Conservation (phyloP, 768 basidiomycete genomes). For the Pilatotrama ljubarskyi region DNA sequence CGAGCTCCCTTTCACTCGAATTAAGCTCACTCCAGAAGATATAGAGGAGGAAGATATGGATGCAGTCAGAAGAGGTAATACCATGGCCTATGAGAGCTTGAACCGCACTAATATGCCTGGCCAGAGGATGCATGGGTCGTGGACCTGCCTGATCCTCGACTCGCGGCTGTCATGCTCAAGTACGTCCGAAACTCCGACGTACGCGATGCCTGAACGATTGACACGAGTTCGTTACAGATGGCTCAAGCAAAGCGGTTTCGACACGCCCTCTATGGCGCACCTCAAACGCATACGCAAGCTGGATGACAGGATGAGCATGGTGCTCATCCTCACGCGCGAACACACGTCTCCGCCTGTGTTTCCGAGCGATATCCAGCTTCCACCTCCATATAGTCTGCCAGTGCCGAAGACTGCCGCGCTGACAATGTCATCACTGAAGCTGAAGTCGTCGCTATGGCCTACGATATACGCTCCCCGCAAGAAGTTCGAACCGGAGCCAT, state of each 20-base stretch:
- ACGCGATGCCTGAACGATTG: not conserved
- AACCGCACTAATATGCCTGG: not conserved
- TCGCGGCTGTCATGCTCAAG: slow-evolving; percentile 66
- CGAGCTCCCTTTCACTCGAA: slow-evolving; percentile 64
- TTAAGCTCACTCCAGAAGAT: slow-evolving; percentile 55
- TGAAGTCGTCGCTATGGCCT: slow-evolving; percentile 85
- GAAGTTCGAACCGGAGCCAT: slow-evolving; percentile 64
- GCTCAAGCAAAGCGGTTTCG: slow-evolving; percentile 63
- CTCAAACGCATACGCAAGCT: slow-evolving; percentile 75
- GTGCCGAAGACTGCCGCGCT: slow-evolving; percentile 73
- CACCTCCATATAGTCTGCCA: slow-evolving; percentile 51
- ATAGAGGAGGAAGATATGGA: slow-evolving; percentile 62
- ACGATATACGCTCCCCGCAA: slow-evolving; percentile 70
- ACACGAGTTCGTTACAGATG: slow-evolving; percentile 48
- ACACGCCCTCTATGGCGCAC: slow-evolving; percentile 63
- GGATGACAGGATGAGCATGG: slow-evolving; percentile 47
- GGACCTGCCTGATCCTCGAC: slow-evolving; percentile 62
- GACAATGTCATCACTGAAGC: slow-evolving; percentile 59
- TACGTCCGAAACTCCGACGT: slow-evolving; percentile 24
- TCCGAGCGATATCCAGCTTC: slow-evolving; percentile 49
- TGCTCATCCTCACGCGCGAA: slow-evolving; percentile 44
- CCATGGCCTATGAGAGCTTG: too few relatives aligned
- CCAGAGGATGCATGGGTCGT: slow-evolving; percentile 77
- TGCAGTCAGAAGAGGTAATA: slow-evolving; percentile 54
- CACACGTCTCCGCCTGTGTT: slow-evolving; percentile 43